Percentiles rank a stretch among this genome's conserved stretches.
Conservation (phyloP, 2,329 filamentous ascomycete species). For the Neonectria sp. region DNA sequence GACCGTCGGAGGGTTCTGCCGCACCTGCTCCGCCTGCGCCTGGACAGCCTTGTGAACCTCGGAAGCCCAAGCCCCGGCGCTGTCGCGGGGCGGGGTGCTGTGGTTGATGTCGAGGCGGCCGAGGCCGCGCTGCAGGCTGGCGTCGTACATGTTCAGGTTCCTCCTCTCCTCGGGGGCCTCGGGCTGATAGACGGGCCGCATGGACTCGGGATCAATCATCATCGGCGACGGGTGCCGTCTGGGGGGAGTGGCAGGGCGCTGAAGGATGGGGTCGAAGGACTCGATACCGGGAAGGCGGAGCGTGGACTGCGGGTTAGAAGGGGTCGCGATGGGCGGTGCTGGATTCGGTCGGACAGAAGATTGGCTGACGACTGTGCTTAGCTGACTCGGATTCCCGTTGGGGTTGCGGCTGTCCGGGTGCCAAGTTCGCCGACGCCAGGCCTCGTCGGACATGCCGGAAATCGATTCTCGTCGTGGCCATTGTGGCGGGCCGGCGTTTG, state of each 20-base stretch:
- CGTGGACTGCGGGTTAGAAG: slow-evolving; percentile 67
- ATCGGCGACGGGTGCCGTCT: slow-evolving; percentile 81
- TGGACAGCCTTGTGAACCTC: slow-evolving; percentile 70
- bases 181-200: slow-evolving; percentile 51
- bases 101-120: slow-evolving; percentile 76
- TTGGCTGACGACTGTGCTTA: slow-evolving; percentile 83
- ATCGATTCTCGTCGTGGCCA: slow-evolving; percentile 78
- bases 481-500: slow-evolving; percentile 74
- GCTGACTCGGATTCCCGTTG: slow-evolving; percentile 76
- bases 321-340: slow-evolving; percentile 64
- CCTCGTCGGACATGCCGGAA: slow-evolving; percentile 76
- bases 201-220: slow-evolving; percentile 74
- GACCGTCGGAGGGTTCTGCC: slow-evolving; percentile 63
- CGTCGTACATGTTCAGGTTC: slow-evolving; percentile 74
- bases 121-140: slow-evolving; percentile 75
- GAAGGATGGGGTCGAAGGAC: slow-evolving; percentile 85
- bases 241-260: slow-evolving; percentile 73
- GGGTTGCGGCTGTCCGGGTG: slow-evolving; percentile 83
- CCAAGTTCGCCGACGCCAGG: slow-evolving; percentile 90
- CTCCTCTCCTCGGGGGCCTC: slow-evolving; percentile 63
- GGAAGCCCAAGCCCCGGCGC: slow-evolving; percentile 69
- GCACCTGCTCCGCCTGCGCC: slow-evolving; percentile 67
- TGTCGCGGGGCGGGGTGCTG: slow-evolving; percentile 66
- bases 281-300: slow-evolving; percentile 90
- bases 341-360: slow-evolving; percentile 70